Base-by-base conservation (phyloP, 768 basidiomycete genomes). In the Mycena polygramma region DNA sequence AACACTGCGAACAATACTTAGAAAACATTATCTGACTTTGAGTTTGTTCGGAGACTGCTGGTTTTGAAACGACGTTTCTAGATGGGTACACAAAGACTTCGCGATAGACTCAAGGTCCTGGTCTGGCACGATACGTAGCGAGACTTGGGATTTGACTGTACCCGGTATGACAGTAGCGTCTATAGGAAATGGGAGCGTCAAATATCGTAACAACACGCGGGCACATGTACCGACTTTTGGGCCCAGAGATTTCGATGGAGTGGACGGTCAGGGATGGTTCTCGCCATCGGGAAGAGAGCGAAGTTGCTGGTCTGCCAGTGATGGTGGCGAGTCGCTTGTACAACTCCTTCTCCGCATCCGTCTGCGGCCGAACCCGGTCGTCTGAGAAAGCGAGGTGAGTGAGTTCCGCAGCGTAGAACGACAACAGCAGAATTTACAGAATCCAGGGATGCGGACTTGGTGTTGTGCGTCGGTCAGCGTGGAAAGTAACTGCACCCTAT, bases 101-200 rank as follows among this genome's bases (percentile, higher is more conserved):
- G 90, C 88, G 68, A 97, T 91, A 6, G 83, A 85, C 9, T 92
- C 88, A 6, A 97, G 81, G 64, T 91, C 88, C 79, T 99, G 97
- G 76, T 99, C 95, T 2, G 97, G 97, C 0, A 99, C 97, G 73
- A 98, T 93, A 15, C 97, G 94, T 68, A 99, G 80, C 7, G 95
- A 97, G 8, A 98, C 86, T 71, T 94, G 91, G 1, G 96, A 90
- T n/a, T 88, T 89, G 35, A 97, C 95, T 11, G 84, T 87, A 1
- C 91, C 89, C 0, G 97, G 96, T 53, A 99, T 99, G 68, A 98
- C 90, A 1, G 97, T 97, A 5, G 92, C 84, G 77, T 94, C 94
- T 95, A 35, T 41, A 0, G 2, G 13, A 24, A 5, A 41, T 10
- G 5, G 20, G 15, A 15, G 15, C 20, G 58, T 60, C 9, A 13